Base-by-base conservation (phyloP, 225 moss, liverwort and hornwort species). In the Anthoceros angustus region DNA sequence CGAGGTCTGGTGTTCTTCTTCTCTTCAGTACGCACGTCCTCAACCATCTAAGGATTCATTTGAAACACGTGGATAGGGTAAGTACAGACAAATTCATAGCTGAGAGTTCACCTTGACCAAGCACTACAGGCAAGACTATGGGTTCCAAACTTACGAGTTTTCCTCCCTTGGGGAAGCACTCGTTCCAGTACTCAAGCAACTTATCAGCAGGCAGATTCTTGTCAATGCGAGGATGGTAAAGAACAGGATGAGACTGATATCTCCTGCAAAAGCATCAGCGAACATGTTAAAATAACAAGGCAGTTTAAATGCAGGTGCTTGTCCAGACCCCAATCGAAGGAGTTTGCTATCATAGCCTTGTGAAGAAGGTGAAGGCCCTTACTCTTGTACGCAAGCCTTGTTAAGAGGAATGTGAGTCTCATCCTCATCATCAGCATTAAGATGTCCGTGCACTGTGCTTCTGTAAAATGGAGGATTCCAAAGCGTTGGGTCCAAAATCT, bases 381-480 rank as follows among this genome's bases (percentile, higher is more conserved):
- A 55, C 55, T 7, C 23, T 55, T 55, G 55, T 12, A 55, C 55
- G 14, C 55, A 55, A 55, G 55, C 55, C 55, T 55, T 55, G 55
- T 55, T 55, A 12, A 55, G 55, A 8, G 81, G 77, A 70, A 81
- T 84, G 65, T 79, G 75, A 0, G 79, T 75, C 23, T 71, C 77
- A 42, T 84, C 81, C 64, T 84, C 84, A 16, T 81, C 63, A 42
- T 81, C 84, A 12, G 75, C 77, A 73, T 81, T 84, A 42, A 84
- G 61, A 66, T 84, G 84, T 39, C 84, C 84, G 43, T 84, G 81
- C 65, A 84, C 42, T 0, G 84, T 84, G 23, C 78, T 48, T 24
- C 84, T 74, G 70, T 80, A 84, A 43, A 78, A 78, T 62, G 78
- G 70, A 9, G 74, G 73, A 41, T 78, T 81, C 81, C 81, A 84